Base-by-base conservation (phyloP, 352 stramenopile species). In the Phytophthora syringae region DNA sequence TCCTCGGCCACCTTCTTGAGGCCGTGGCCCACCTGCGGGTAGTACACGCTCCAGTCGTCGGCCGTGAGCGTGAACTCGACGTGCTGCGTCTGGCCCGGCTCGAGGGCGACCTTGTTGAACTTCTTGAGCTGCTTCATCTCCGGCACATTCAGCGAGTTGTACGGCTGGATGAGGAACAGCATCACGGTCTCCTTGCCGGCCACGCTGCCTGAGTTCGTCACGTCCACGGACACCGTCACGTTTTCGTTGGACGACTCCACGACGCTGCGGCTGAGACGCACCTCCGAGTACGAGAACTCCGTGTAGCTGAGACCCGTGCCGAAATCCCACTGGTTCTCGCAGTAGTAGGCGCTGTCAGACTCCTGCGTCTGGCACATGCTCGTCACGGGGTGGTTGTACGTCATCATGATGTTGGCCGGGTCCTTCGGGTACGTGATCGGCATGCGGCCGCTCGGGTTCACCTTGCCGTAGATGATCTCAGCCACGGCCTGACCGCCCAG, bases 241-340 rank as follows among this genome's bases (percentile, higher is more conserved):
- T 55, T n/a, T 6, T 64, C 71, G 7, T 27, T 25, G 0, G 36
- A 45, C 11, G 36, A 40, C 28, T n/a, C 56, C 9, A 70, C 51
- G 37, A 36, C 52, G 25, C 25, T 77, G 13, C 75, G 71, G 57
- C 64, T 85, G 13, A 89, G 24, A 22, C 7, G 24, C 24, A 88
- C 39, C 7, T 76, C 51, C 10, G 61, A 64, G 67, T 92, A 94
- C 13, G 66, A 58, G 60, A 95, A 96, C 18, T 62, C 58, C 5
- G 83, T 80, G 66, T 91, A 93, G 54, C 79, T 90, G n/a, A 93
- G 62, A 36, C 88, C 88, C 44, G 80, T 62, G 18, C 88, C 86
- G 76, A 94, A 94, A n/a, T 77, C 64, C 82, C 84, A 96, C 53
- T 93, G 76, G 16, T 84, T 82, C 22, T 63, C 58, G 52, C 65